Evolutionary conservation across 495 filamentous ascomycete genomes (phyloP).

Genomic region (Talaromyces thailandensis): DNA sequence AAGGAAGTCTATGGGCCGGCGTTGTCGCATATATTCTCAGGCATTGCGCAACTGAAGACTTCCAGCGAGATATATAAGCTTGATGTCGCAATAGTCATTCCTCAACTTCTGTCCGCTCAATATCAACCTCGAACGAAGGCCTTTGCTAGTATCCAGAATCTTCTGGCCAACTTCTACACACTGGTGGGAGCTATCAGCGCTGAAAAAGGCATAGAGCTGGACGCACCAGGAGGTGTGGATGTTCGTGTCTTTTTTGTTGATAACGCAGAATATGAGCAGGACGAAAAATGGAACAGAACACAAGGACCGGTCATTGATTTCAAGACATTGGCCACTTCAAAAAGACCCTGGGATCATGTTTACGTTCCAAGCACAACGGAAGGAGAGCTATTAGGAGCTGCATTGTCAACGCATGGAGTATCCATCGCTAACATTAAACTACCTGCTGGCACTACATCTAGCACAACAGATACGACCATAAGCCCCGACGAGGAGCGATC

Average conservation of each 20-base stretch:
- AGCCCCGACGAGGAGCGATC: constrained; percentile 14
- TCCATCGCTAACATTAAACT: constrained; percentile 18
- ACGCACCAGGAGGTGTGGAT: constrained; percentile 66
- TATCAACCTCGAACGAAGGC: constrained; percentile 41
- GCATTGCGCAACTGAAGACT: constrained; percentile 19
- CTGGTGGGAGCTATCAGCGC: constrained; percentile 61
- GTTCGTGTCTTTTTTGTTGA: constrained; percentile 65
- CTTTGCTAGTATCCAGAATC: constrained; percentile 54
- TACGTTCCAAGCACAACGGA: constrained; percentile 54
- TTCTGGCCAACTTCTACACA: constrained; percentile 71
- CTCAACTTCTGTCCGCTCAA: constrained; percentile 27
- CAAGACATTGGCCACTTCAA: constrained; percentile 52
- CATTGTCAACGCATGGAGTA: constrained; percentile 19
- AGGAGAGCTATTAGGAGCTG: constrained; percentile 35
- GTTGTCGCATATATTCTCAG: constrained; percentile 23
- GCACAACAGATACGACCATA: constrained; percentile 13
- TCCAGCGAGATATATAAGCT: constrained; percentile 23
- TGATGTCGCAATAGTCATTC: constrained; percentile 37
- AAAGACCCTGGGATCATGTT: constrained; percentile 59
- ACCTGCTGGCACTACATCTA: constrained; percentile 22
- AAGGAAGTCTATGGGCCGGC: constrained; percentile 31
- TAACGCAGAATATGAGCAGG: constrained; percentile 29
- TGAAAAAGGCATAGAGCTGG: constrained; percentile 50
- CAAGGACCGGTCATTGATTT: constrained; percentile 57
- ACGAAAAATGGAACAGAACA: constrained; percentile 24